Base-by-base conservation (phyloP, 2,329 filamentous ascomycete species). In the Niveomyces coronatus region DNA sequence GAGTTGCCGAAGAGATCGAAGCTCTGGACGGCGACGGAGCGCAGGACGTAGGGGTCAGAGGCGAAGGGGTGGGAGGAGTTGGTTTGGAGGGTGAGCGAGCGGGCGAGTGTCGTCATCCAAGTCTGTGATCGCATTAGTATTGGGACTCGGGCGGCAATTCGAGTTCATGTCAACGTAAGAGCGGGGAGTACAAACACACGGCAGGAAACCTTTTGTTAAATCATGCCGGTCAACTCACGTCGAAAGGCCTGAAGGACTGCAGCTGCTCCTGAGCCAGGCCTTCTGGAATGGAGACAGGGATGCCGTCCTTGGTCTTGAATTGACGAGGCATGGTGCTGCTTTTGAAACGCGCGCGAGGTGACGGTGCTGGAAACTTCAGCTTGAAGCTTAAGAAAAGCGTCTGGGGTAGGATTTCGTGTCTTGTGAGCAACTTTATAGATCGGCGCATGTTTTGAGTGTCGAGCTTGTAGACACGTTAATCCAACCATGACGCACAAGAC, bases 41-140 rank as follows among this genome's bases (percentile, higher is more conserved):
- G 64, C 0, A 79, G 65, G 6, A 50, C 40, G 53, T 77, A 79
- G 1, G 73, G 72, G 41, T 68, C 62, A 0, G 47, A 10, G 54
- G 74, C 62, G 59, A 78, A 78, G 6, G 70, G 67, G 47, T 76
- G 70, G 14, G 53, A 45, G 4, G 55, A 27, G 39, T 58, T 48
- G 13, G 48, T 44, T 46, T 76, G 72, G 1, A 67, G 60, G 14
- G 52, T 39, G 23, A 75, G 64, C 14, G 70, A 72, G 34, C 48
- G 55, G 15, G 55, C 57, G 23, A 76, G 54, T 11, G 60, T 71
- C 3, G 53, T 46, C 40, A 72, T 53, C 72, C 72, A 76, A 33
- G 56, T 58, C 70, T 73, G 16, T 5, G 1, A 5, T 2, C 8
- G 5, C n/a, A 38, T 36, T 7, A 18, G 11, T 14, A 15, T n/a